Base-by-base conservation (phyloP, 2,329 filamentous ascomycete species). In the Dactylellina drechsleri region DNA sequence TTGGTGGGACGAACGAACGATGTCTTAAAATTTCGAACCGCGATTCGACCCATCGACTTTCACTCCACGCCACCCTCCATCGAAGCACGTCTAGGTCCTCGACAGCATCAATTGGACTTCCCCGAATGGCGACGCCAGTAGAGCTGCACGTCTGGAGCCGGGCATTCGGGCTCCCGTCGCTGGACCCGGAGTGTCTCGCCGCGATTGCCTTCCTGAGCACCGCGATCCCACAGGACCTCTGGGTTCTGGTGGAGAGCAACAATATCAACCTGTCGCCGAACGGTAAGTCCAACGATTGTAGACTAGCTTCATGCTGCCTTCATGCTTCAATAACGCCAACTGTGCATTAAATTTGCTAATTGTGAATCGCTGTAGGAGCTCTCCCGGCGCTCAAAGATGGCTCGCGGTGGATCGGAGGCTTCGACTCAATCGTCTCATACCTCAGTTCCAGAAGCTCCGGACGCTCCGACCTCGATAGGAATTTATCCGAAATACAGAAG, bases 61-160 rank as follows among this genome's bases (percentile, higher is more conserved):
- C 36, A 45, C 45, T 16, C 40, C 47, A 41, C 43, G 26, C 50
- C 40, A 10, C 28, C 50, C 36, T 31, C 20, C 56, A 52, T 57
- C 40, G 57, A 31, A 58, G 45, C 41, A 13, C 52, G 26, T 31
- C 20, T 13, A 54, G 7, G 23, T 23, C 52, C 23, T 41, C 62
- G 4, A 18, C 47, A 23, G 6, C 13, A 15, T 47, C 54, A 54
- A 54, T 53, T 59, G 41, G 26, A 28, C 36, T 28, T 40, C 47
- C 31, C 65, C 16, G 40, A 61, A 68, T 59, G 59, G 45, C 59
- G 59, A 52, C 36, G 43, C 5, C 10, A 36, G 83, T 92, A 57
- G 88, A 94, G 83, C 87, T 99, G 74, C 91, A 97, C 83, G 87
- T 97, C 80, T 96, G 93, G 90, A 93, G 93, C 58, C 90, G 92